Conservation (phyloP, 2,329 filamentous ascomycete genomes). For the Fusarium sacchari region DNA sequence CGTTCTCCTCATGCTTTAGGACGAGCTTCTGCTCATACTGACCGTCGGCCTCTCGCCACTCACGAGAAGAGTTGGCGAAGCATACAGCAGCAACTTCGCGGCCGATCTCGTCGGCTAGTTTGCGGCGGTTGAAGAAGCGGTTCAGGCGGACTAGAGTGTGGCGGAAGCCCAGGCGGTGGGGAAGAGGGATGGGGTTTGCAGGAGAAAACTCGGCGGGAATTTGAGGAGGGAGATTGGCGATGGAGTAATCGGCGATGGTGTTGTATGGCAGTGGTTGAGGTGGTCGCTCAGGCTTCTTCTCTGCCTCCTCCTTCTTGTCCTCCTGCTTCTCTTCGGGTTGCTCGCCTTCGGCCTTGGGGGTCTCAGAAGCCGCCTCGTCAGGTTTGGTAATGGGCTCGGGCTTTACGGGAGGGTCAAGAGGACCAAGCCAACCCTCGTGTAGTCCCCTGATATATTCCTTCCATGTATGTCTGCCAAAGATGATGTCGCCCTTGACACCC, state of each 20-base stretch:
- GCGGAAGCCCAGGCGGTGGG: slow-evolving; percentile 90
- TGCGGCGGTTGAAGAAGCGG: slow-evolving; percentile 86
- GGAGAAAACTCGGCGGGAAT: slow-evolving; percentile 79
- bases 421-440: slow-evolving; percentile 96
- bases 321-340: slow-evolving; percentile 47
- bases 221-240: slow-evolving; percentile 69
- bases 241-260: slow-evolving; percentile 74
- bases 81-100: slow-evolving; percentile 88
- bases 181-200: slow-evolving; percentile 77
- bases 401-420: slow-evolving; percentile 71
- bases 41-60: slow-evolving; percentile 57
- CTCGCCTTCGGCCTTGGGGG: slow-evolving; percentile 41
- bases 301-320: slow-evolving; percentile 54
- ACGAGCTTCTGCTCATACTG: slow-evolving; percentile 59
- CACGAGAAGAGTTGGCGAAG: slow-evolving; percentile 67
- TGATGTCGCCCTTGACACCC: slow-evolving; percentile 82
- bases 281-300: slow-evolving; percentile 66
- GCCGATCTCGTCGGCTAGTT: slow-evolving; percentile 87
- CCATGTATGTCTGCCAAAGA: slow-evolving; percentile 93
- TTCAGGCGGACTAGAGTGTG: slow-evolving; percentile 88
- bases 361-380: slow-evolving; percentile 40
- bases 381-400: slow-evolving; percentile 38
- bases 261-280: slow-evolving; percentile 80
- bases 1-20: slow-evolving; percentile 76
- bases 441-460: slow-evolving; percentile 95